phyloP scores from a whole-genome alignment of 257 asterid species.

The Sherardia arvensis region DNA sequence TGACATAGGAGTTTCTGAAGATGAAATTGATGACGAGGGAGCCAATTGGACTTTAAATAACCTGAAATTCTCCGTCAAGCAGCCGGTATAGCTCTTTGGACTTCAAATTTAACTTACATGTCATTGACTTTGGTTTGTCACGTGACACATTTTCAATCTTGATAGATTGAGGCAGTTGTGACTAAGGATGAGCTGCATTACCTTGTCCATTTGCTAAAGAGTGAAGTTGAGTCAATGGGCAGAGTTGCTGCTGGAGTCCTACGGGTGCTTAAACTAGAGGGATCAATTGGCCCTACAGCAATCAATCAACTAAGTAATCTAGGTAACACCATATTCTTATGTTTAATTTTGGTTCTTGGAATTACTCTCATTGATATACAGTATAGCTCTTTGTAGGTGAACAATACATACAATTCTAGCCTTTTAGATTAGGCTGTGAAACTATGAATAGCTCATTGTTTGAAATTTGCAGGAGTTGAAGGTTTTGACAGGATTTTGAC shows the following conservation, averaged over 20 bases:
- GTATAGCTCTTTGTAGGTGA: not conserved
- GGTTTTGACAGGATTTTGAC: conserved; percentile 64
- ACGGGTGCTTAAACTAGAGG: conserved; percentile 83
- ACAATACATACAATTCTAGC: not conserved
- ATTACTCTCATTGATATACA: not conserved
- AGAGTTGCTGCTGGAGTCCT: conserved; percentile 84
- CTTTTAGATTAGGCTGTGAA: not conserved
- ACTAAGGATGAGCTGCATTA: conserved; percentile 78
- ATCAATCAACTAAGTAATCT: conserved; percentile 80
- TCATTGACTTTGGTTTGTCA: conserved; percentile 5
- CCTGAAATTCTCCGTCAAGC: conserved; percentile 70
- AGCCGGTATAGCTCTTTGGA: conserved; percentile 56
- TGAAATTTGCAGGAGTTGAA: conserved; percentile 50
- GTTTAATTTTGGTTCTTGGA: not conserved
- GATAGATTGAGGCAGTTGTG: conserved; percentile 78
- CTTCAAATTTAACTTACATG: not conserved
- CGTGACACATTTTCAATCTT: conserved; percentile 8
- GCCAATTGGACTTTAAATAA: conserved; percentile 68
- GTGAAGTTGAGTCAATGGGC: conserved; percentile 89
- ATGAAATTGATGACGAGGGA: conserved; percentile 27
- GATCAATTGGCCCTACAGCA: conserved; percentile 69
- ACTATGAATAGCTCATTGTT: not conserved
- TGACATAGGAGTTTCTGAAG: conserved; percentile 63
- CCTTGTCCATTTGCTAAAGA: conserved; percentile 57
- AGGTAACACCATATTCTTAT: conserved; percentile 38